Evolutionary conservation across 371 early-diverging fungal genomes (phyloP).

Genomic region (Smittium culicis): DNA sequence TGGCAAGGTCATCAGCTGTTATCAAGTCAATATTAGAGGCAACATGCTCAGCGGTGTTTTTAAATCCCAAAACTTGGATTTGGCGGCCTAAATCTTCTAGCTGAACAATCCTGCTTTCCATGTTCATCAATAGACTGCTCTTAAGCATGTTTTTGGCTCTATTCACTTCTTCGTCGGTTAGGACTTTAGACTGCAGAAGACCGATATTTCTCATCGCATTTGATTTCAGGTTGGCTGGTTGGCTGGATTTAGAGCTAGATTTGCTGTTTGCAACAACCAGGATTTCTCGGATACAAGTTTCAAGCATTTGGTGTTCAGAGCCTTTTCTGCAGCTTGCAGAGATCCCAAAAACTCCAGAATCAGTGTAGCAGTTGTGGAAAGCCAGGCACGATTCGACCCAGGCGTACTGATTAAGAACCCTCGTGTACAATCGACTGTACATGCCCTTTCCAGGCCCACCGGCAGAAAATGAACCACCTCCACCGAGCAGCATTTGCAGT

Average conservation of each 20-base stretch:
- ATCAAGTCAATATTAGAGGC: slow-evolving; percentile 23
- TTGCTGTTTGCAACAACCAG: slow-evolving; percentile 48
- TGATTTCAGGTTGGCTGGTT: slow-evolving; percentile 11
- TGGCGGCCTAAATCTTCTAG: slow-evolving; percentile 91
- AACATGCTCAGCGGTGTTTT: slow-evolving; percentile 64
- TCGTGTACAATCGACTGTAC: slow-evolving; percentile 90
- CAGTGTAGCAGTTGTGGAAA: slow-evolving; percentile 80
- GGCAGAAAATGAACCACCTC: slow-evolving; percentile 92
- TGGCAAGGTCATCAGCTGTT: slow-evolving; percentile 18
- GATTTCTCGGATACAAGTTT: slow-evolving; percentile 71
- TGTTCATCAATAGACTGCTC: slow-evolving; percentile 77
- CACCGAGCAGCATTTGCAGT: slow-evolving; percentile 80
- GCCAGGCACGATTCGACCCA: slow-evolving; percentile 90
- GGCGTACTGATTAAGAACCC: slow-evolving; percentile 80
- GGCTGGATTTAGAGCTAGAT: background rate
- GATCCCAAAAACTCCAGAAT: slow-evolving; percentile 86
- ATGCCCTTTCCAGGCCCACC: slow-evolving; percentile 98
- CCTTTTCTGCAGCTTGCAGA: slow-evolving; percentile 67
- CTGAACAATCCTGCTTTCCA: slow-evolving; percentile 82
- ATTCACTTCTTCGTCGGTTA: slow-evolving; percentile 42
- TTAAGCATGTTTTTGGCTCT: slow-evolving; percentile 94
- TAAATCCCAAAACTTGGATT: slow-evolving; percentile 61
- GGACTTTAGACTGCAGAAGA: slow-evolving; percentile 11
- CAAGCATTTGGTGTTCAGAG: slow-evolving; percentile 48
- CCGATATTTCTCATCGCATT: slow-evolving; percentile 4